Evolutionary conservation across 345 rosid genomes (phyloP), one percentile per base, ranked within the genome.

Genomic region (Noccaea bulbosa): DNA sequence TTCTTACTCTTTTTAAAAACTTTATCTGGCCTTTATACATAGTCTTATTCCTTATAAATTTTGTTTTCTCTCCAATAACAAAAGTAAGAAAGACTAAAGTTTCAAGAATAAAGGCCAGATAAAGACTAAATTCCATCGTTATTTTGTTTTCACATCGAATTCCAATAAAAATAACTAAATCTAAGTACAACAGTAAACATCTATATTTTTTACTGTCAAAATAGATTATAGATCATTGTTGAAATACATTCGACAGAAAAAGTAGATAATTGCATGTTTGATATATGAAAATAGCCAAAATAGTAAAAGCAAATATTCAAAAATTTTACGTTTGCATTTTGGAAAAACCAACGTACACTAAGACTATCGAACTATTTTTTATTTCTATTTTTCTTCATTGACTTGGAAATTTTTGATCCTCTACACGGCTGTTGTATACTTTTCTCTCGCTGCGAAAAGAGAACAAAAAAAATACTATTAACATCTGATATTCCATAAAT

Each of bases 1-100:
- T 65, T 65, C 60, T 66, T 37, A 55, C 77, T 73, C 44, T 30
- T 64, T 47, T 17, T 0, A 1, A 30, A 73, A 56, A 0, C 46
- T 49, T 32, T 9, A 33, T 40, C 49, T 65, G 2, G 5, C 27
- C 59, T 73, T 65, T 63, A 35, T 62, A 20, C 24, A 39, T 62
- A 52, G 35, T 73, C 27, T 49, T 48, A 49, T 33, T 65, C 12
- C 38, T 30, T 5, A 38, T 38, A 30, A 16, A 14, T 3, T 22
- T 20, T 20, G 7, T 51, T 53, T 46, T 30, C 16, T 57, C 22
- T 40, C 66, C 40, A n/a, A n/a, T n/a, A n/a, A n/a, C n/a, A n/a
- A n/a, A n/a, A n/a, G n/a, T n/a, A n/a, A n/a, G n/a, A n/a, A n/a
- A n/a, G n/a, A n/a, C n/a, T n/a, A n/a, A n/a, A n/a, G n/a, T n/a